Conservation (phyloP, 2,329 filamentous ascomycete genomes). For the Diaporthe sp. region DNA sequence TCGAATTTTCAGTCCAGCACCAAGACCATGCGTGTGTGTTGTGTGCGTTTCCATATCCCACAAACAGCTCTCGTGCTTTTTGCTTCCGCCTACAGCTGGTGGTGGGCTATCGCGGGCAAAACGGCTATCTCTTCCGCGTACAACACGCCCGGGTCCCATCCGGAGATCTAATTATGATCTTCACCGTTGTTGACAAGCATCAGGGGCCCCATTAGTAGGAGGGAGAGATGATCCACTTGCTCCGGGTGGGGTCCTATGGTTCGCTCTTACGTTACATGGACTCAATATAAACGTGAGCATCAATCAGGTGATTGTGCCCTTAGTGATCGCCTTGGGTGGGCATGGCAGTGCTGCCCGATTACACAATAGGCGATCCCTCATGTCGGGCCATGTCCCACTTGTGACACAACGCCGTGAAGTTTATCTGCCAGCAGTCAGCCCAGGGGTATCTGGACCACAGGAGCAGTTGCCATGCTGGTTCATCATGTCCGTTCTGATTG, state of each 20-base stretch:
- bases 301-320: slow-evolving; percentile 1
- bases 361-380: neutral
- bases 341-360: neutral
- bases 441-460: neutral
- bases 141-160: neutral
- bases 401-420: slow-evolving; percentile 9
- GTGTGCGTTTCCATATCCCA: neutral
- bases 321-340: neutral
- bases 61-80: neutral
- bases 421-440: neutral
- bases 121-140: neutral
- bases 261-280: slow-evolving; percentile 11
- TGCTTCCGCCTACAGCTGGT: neutral
- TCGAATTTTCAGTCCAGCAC: neutral
- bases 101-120: neutral
- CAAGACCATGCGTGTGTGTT: neutral
- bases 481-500: neutral
- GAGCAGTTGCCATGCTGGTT: neutral
- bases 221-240: neutral
- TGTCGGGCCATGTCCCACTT: neutral
- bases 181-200: neutral
- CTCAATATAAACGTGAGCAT: slow-evolving; percentile 7
- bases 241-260: neutral
- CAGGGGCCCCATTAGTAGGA: neutral
- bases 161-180: neutral